Evolutionary conservation across 257 asterid species (phyloP).

Genomic region (Striga asiatica): DNA sequence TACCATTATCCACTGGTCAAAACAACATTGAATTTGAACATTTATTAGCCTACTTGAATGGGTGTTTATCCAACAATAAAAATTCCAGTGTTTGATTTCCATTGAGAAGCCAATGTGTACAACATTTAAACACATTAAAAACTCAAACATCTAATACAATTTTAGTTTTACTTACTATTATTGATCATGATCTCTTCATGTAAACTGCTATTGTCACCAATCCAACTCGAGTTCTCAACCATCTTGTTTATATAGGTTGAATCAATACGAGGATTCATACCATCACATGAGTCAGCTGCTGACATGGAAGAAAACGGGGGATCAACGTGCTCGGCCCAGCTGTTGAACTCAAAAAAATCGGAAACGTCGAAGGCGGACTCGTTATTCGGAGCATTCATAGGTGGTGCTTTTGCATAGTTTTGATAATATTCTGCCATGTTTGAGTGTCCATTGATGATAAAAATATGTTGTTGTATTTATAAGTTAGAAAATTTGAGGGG

Average conservation of each 20-base stretch:
- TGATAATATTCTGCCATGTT: conserved; percentile 22
- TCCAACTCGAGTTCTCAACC: not conserved
- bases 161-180: conserved; percentile 30
- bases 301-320: conserved; percentile 22
- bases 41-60: not conserved
- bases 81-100: too few relatives aligned
- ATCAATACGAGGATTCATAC: conserved; percentile 21
- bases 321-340: too few relatives aligned
- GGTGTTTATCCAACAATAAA: too few relatives aligned
- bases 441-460: too few relatives aligned
- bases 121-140: not conserved
- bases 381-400: too few relatives aligned
- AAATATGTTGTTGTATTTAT: not conserved
- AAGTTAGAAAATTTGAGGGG: too few relatives aligned
- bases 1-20: conserved; percentile 35
- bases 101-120: too few relatives aligned
- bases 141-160: not conserved
- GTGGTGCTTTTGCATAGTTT: too few relatives aligned
- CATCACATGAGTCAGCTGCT: conserved; percentile 15
- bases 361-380: conserved; percentile 35
- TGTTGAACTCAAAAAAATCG: conserved; percentile 43
- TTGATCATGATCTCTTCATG: conserved; percentile 18
- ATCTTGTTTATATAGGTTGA: conserved; percentile 21
- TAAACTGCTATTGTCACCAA: conserved; percentile 17
- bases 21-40: conserved; percentile 10